Evolutionary conservation across 805 yeast species (phyloP).

Genomic region (Blastobotrys attinorum): DNA sequence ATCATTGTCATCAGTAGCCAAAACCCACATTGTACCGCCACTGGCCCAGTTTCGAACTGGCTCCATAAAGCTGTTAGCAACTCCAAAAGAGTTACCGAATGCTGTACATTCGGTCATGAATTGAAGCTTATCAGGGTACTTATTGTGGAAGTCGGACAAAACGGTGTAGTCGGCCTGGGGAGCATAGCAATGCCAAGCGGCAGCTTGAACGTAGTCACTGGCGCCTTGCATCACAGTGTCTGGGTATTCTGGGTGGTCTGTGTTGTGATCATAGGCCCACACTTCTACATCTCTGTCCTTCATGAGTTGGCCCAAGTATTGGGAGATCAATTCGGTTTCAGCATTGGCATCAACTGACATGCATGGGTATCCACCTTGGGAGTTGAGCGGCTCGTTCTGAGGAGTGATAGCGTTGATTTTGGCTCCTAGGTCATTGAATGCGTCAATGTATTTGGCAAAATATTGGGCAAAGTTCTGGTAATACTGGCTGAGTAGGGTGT

Average conservation of each 20-base stretch:
- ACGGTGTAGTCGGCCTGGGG: constrained; percentile 4
- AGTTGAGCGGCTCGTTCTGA: constrained; percentile 7
- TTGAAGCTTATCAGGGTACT: constrained; percentile 2
- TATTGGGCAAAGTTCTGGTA: constrained; percentile 1
- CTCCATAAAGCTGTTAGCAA: constrained; percentile 5
- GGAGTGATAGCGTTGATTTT: constrained; percentile 6
- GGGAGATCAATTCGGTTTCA: not conserved
- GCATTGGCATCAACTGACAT: constrained; percentile 1
- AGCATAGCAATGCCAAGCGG: constrained; percentile 7
- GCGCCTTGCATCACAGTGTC: not conserved
- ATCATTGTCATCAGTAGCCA: constrained; percentile 4
- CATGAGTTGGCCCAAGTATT: constrained; percentile 2
- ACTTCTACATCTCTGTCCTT: constrained; percentile 1
- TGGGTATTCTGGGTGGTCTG: constrained; percentile 1
- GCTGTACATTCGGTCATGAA: constrained; percentile 5
- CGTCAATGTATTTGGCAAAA: constrained; percentile 5
- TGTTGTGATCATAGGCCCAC: constrained; percentile 7
- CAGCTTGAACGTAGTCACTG: constrained; percentile 3
- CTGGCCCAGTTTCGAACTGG: constrained; percentile 5
- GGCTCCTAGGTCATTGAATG: not conserved
- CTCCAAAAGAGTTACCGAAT: not conserved
- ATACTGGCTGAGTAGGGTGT: not conserved
- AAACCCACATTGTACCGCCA: constrained; percentile 6
- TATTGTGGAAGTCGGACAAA: constrained; percentile 3
- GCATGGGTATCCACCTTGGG: constrained; percentile 5